Base-by-base conservation (phyloP, 192 early-diverging fungal species). In the Coemansia umbellata region DNA sequence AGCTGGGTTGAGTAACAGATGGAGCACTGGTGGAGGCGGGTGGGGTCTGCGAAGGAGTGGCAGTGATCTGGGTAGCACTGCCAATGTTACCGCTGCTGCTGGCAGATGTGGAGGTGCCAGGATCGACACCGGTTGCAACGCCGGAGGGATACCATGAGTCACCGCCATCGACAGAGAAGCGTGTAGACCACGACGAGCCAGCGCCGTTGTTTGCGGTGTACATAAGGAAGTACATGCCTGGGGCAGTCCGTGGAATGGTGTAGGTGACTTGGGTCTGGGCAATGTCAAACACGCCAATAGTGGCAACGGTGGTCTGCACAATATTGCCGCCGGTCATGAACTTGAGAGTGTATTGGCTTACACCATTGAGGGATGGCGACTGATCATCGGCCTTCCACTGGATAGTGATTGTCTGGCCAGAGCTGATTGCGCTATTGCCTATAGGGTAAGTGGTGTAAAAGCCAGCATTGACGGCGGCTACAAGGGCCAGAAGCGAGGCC, bases 211-310 rank as follows among this genome's bases (percentile, higher is more conserved):
- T 22, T 14, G 66, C 62, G 27, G 74, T 69, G 58, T 70, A 77
- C 66, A 77, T 70, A 28, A 77, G 55, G 55, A 77, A 77, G 63
- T 77, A 77, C 66, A 66, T 70, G 37, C 74, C 74, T 6, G 74
- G 66, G 10, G 67, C 66, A 24, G 67, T 69, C 39, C 53, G 32
- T 32, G 74, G 74, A n/a, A 77, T 61, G 44, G 66, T 70, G 54
- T 53, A 69, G 32, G 66, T 43, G 36, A 76, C 47, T 5, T 47
- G 27, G 30, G 48, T 49, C 36, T 65, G 35, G 4, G 62, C 37
- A 50, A 69, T 56, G 55, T 63, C 57, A 57, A 69, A 69, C 37
- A 58, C 57, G 47, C 74, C 74, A 24, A 76, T 69, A 36, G 54
- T 66, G 28, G 44, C 50, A 15, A 76, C 74, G 26, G 66, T 64